Conservation (phyloP, 1,284 basidiomycete genomes). For the Boletellus dicymbophilus region DNA sequence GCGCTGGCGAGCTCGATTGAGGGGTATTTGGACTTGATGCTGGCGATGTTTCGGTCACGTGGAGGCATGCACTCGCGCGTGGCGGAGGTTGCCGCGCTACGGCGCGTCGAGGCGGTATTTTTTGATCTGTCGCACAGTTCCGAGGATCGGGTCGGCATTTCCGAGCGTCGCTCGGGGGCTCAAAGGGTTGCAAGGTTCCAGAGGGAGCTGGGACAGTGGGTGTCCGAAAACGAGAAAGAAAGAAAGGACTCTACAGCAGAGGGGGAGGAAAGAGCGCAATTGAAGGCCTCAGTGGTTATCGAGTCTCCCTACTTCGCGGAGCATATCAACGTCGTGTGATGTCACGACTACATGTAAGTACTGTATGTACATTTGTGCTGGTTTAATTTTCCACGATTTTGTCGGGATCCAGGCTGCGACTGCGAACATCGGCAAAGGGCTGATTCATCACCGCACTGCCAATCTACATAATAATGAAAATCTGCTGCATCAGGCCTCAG, state of each 20-base stretch:
- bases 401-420: conserved; percentile 7
- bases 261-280: not conserved
- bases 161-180: not conserved
- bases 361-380: not conserved
- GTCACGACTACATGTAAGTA: not conserved
- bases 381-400: conserved; percentile 10
- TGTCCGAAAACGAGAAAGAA: not conserved
- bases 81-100: conserved; percentile 4
- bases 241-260: not conserved
- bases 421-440: not conserved
- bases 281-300: conserved; percentile 7
- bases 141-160: not conserved
- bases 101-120: conserved; percentile 9
- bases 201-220: not conserved
- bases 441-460: no score
- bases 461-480: no score
- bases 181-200: conserved; percentile 1
- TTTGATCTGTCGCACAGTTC: conserved; percentile 13
- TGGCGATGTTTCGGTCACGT: conserved; percentile 17
- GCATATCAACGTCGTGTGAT: conserved; percentile 7
- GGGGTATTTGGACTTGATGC: conserved; percentile 6
- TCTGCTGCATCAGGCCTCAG: no score
- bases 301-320: conserved; percentile 7
- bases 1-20: conserved; percentile 16
- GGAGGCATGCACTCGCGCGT: not conserved